Evolutionary conservation across 805 yeast genomes (phyloP).

Genomic region (Hanseniaspora osmophila): DNA sequence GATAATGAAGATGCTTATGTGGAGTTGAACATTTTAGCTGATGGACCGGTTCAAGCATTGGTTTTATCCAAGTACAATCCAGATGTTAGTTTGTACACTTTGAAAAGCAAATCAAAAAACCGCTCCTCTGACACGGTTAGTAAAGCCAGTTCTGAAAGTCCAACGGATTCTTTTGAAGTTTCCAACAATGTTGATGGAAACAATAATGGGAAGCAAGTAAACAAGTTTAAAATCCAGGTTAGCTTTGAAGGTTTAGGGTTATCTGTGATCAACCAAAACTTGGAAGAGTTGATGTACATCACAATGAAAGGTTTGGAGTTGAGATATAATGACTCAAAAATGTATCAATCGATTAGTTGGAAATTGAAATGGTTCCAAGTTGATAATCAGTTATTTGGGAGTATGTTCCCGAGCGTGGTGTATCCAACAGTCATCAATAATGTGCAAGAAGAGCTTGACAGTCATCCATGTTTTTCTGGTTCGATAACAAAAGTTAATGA

Average conservation of each 20-base stretch:
- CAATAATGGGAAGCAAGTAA: conserved; percentile 23
- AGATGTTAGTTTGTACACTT: conserved; percentile 57
- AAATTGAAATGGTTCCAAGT: conserved; percentile 90
- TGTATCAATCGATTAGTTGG: conserved; percentile 65
- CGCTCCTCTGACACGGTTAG: background rate
- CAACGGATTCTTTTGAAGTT: conserved; percentile 7
- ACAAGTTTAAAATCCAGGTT: conserved; percentile 29
- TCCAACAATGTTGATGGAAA: conserved; percentile 33
- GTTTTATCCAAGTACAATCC: conserved; percentile 76
- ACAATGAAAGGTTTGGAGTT: conserved; percentile 71
- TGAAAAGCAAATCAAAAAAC: conserved; percentile 11
- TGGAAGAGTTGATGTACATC: conserved; percentile 72
- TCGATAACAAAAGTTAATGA: conserved; percentile 76
- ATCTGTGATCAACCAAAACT: conserved; percentile 58
- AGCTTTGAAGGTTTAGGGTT: conserved; percentile 77
- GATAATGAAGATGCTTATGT: conserved; percentile 36
- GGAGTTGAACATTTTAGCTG: conserved; percentile 86
- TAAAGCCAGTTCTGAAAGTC: background rate
- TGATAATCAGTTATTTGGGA: conserved; percentile 83
- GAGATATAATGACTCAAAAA: conserved; percentile 67
- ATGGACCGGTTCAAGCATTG: conserved; percentile 86
- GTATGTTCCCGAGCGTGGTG: conserved; percentile 72
- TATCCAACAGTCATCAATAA: conserved; percentile 88
- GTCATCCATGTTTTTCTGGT: conserved; percentile 82
- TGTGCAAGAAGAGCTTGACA: conserved; percentile 65